These are phyloP conservation scores for Datura wrightii DNA, from an alignment of 257 asterid species.

Conservation along the genomic window DNA sequence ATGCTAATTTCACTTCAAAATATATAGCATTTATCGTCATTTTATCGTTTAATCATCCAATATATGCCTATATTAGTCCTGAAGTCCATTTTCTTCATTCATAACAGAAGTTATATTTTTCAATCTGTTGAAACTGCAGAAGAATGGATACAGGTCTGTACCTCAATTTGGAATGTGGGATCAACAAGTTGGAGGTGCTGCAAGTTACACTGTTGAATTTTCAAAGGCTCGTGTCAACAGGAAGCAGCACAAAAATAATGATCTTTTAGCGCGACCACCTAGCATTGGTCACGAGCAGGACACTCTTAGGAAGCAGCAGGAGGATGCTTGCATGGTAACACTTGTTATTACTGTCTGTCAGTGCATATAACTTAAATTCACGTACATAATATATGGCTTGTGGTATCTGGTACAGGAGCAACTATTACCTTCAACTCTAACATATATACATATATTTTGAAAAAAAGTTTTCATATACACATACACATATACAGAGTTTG, in stretches of 20 bases:
- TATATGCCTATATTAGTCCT: not conserved
- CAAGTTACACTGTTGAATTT: slow-evolving; percentile 26
- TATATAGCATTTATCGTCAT: not conserved
- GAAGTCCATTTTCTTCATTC: not conserved
- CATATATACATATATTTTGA: too few relatives aligned
- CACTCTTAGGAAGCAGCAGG: slow-evolving; percentile 22
- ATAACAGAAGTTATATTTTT: too few relatives aligned
- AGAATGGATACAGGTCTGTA: slow-evolving; percentile 28
- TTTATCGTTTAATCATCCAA: not conserved
- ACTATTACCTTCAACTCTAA: too few relatives aligned
- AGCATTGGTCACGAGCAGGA: slow-evolving; percentile 12
- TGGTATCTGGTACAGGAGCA: not conserved
- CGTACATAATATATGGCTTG: not conserved
- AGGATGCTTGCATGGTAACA: slow-evolving; percentile 19
- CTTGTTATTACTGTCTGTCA: not conserved
- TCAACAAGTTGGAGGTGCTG: slow-evolving; percentile 21
- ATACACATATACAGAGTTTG: not conserved
- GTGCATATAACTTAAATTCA: not conserved
- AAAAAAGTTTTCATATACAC: too few relatives aligned
- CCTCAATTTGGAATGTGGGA: slow-evolving; percentile 33
- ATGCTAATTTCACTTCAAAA: not conserved
- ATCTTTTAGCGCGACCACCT: slow-evolving; percentile 25
- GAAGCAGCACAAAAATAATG: slow-evolving; percentile 28
- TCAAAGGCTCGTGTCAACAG: slow-evolving; percentile 23
- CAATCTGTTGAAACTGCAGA: slow-evolving; percentile 16